phyloP scores from a whole-genome alignment of 2,329 filamentous ascomycete species.

The Colletotrichum kahawae region DNA sequence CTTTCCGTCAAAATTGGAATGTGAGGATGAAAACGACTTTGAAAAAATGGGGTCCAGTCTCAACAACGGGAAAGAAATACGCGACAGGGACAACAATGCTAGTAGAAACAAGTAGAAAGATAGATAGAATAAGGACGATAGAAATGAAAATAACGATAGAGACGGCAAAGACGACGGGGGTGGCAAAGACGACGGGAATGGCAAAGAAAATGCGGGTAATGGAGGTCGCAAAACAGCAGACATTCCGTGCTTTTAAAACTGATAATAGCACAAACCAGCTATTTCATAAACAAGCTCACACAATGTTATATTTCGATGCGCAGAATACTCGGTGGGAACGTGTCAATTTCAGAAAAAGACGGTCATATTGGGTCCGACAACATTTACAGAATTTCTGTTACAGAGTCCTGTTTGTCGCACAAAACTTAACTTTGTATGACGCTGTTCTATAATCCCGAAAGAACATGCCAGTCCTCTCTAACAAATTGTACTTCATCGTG shows the following conservation, averaged over 20 bases:
- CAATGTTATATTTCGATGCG: not conserved
- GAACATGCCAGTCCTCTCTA: not conserved
- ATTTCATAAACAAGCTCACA: not conserved
- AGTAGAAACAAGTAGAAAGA: rapidly evolving
- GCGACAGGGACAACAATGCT: not conserved
- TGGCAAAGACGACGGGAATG: not conserved
- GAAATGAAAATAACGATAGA: not conserved
- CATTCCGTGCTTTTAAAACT: rapidly evolving
- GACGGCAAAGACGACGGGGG: not conserved
- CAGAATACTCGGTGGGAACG: not conserved
- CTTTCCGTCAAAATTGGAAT: not conserved
- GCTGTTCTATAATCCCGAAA: rapidly evolving
- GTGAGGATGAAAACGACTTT: not conserved
- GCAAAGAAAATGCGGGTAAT: rapidly evolving
- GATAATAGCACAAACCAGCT: rapidly evolving
- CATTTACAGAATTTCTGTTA: rapidly evolving
- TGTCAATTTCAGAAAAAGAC: not conserved
- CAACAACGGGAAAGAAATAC: not conserved
- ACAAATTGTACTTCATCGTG: rapidly evolving
- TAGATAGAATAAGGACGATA: no score
- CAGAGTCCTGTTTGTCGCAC: rapidly evolving
- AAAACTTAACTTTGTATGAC: not conserved
- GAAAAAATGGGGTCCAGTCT: no score
- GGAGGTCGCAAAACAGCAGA: not conserved
- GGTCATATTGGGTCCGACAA: not conserved